Conservation (phyloP, 139 green algal genomes). For the Haematococcus lacustris region DNA sequence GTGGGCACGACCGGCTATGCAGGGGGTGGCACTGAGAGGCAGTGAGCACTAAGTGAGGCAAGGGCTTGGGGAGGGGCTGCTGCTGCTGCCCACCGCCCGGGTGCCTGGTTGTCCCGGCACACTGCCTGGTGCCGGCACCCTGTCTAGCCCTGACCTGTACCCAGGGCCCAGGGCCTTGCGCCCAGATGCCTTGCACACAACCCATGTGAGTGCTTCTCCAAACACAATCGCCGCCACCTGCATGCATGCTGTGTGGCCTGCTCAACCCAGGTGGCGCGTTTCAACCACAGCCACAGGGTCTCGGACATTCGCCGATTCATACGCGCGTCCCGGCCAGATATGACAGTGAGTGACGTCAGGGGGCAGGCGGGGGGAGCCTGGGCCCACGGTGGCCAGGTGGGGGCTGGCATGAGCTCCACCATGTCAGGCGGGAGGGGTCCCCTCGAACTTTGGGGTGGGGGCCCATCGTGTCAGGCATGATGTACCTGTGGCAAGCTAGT, state of each 20-base stretch:
- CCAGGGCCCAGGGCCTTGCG: background rate
- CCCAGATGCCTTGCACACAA: background rate
- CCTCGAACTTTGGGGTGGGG: too few relatives aligned
- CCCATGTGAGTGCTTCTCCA: background rate
- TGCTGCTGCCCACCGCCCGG: background rate
- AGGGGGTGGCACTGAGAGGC: background rate
- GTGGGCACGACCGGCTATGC: background rate
- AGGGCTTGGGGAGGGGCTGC: background rate
- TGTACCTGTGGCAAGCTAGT: too few relatives aligned
- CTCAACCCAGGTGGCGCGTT: slow-evolving; percentile 59
- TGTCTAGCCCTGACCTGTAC: background rate
- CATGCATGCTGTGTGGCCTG: too few relatives aligned
- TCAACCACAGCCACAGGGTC: slow-evolving; percentile 79
- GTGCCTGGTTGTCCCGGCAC: background rate
- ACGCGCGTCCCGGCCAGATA: slow-evolving; percentile 52
- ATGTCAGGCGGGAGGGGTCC: too few relatives aligned
- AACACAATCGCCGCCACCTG: too few relatives aligned
- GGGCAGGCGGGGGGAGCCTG: too few relatives aligned
- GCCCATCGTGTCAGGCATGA: too few relatives aligned
- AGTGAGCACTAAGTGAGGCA: too few relatives aligned
- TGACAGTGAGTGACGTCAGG: slow-evolving; percentile 12
- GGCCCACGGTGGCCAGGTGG: too few relatives aligned
- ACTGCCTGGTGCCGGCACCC: background rate
- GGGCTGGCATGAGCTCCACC: too few relatives aligned
- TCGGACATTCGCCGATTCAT: slow-evolving; percentile 82